Conservation (phyloP, 352 stramenopile genomes). For the Globisporangium solare region DNA sequence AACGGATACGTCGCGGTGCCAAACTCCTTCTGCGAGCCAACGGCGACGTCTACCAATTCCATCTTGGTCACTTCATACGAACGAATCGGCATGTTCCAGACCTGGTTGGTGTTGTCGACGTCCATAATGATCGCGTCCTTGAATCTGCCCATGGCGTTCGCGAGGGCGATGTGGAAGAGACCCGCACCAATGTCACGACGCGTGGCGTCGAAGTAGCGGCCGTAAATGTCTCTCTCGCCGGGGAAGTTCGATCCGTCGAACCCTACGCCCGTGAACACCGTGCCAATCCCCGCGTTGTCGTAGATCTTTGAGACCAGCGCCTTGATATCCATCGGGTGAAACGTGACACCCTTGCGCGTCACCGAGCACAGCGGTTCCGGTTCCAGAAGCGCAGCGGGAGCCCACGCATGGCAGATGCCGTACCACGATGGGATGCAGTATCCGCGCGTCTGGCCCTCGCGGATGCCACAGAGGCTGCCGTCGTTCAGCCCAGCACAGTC, state of each 20-base stretch:
- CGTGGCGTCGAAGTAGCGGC: slow-evolving; percentile 29
- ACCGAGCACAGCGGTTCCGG: slow-evolving; percentile 37
- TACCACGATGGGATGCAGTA: slow-evolving; percentile 47
- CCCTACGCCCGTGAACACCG: slow-evolving; percentile 37
- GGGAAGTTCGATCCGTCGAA: slow-evolving; percentile 22
- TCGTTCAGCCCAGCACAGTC: slow-evolving; percentile 24
- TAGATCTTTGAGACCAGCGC: slow-evolving; percentile 36
- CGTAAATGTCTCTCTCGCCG: slow-evolving; percentile 33
- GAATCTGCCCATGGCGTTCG: slow-evolving; percentile 40
- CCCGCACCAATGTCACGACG: slow-evolving; percentile 48
- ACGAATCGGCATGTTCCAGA: slow-evolving; percentile 66
- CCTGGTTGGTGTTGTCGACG: slow-evolving; percentile 22
- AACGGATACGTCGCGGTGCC: slow-evolving; percentile 40
- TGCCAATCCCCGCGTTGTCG: slow-evolving; percentile 27
- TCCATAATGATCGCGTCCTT: slow-evolving; percentile 40
- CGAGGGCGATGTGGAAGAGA: slow-evolving; percentile 41
- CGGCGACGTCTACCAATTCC: slow-evolving; percentile 16
- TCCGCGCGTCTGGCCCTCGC: slow-evolving; percentile 22
- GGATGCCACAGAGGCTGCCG: slow-evolving; percentile 27
- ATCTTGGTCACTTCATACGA: slow-evolving; percentile 27
- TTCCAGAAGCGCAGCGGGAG: slow-evolving; percentile 33
- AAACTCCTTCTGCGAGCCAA: slow-evolving; percentile 33
- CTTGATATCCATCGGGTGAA: slow-evolving; percentile 49
- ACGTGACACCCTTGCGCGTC: slow-evolving; percentile 38
- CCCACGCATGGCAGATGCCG: slow-evolving; percentile 50